Evolutionary conservation across 2,329 filamentous ascomycete species (phyloP).

Genomic region (Cladophialophora immunda): DNA sequence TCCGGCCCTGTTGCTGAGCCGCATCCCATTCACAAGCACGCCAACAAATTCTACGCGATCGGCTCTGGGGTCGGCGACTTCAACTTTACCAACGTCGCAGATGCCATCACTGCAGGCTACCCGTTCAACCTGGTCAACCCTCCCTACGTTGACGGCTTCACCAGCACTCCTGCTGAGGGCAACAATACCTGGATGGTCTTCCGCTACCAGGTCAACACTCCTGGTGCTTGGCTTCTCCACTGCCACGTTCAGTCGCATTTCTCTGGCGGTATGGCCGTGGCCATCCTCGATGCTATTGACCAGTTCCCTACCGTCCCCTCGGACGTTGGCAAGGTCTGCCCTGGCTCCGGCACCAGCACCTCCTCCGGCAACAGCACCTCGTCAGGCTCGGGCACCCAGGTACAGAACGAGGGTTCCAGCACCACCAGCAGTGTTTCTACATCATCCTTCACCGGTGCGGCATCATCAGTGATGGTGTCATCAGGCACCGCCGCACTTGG

Average conservation of each 20-base stretch:
- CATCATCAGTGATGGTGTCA: conserved; percentile 24
- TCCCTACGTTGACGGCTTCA: conserved; percentile 61
- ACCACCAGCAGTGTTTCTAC: conserved; percentile 9
- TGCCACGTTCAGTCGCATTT: conserved; percentile 66
- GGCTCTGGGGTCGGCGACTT: conserved; percentile 62
- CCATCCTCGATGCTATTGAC: conserved; percentile 56
- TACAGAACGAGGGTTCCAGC: conserved; percentile 14
- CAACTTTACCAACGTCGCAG: conserved; percentile 62
- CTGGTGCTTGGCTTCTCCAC: conserved; percentile 64
- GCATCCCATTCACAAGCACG: conserved; percentile 72
- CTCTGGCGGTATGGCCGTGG: conserved; percentile 64
- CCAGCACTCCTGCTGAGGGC: conserved; percentile 47
- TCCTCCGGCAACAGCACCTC: conserved; percentile 12
- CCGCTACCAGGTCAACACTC: conserved; percentile 62
- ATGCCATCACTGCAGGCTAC: conserved; percentile 49
- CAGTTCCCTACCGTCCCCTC: conserved; percentile 41
- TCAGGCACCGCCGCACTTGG: conserved; percentile 9
- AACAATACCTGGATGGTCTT: conserved; percentile 59
- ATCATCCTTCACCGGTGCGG: conserved; percentile 35
- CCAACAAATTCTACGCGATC: conserved; percentile 67
- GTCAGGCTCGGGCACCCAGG: conserved; percentile 6
- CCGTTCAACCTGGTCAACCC: conserved; percentile 69
- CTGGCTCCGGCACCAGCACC: conserved; percentile 41
- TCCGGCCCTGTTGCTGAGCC: conserved; percentile 58
- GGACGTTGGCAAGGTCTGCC: conserved; percentile 37